Base-by-base conservation (phyloP, 768 basidiomycete species). In the Harrya chromipes region DNA sequence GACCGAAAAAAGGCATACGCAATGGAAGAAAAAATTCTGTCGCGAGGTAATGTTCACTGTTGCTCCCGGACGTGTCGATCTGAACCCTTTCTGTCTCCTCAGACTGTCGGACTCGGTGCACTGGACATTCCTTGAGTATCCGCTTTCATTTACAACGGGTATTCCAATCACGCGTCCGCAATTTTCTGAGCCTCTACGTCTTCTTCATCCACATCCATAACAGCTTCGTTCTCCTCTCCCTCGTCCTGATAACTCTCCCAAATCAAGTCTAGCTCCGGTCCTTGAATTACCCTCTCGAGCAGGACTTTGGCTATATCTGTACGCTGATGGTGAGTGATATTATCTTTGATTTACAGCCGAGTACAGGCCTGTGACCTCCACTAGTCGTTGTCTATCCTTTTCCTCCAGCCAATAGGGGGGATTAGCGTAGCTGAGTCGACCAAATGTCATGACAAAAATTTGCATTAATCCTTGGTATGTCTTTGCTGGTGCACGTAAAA, bases 391-490 rank as follows among this genome's bases (percentile, higher is more conserved):
- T 47, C 69, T 72, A 14, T 67, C 62, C 40, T 70, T 62, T 14
- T 50, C 47, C 20, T 73, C 68, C 27, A 85, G 63, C 82, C 84
- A 87, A 38, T 78, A 74, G 14, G 85, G 84, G 11, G 79, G 71
- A 40, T 82, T 83, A 6, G 84, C 82, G 51, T 81, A 90, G 48
- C 84, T 82, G 40, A 93, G 69, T 53, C 89, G 76, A 34, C 90
- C 86, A 47, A 93, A 79, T 1, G 83, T 80, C n/a, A 90, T 82
- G 24, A 83, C 79, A 60, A 90, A 90, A 62, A 83, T 75, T 56
- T 92, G 83, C 12, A 73, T 73, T 23, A 87, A 66, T 27, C 82
- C 83, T 56, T 78, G 82, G 61, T 85, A 84, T 24, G 73, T 71
- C 27, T 80, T 77, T 40, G 70, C 68, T 12, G 77, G 70, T 14